These are phyloP conservation scores for Lodderomyces theae DNA, from an alignment of 1,139 yeast genomes.

Conservation along the genomic window DNA sequence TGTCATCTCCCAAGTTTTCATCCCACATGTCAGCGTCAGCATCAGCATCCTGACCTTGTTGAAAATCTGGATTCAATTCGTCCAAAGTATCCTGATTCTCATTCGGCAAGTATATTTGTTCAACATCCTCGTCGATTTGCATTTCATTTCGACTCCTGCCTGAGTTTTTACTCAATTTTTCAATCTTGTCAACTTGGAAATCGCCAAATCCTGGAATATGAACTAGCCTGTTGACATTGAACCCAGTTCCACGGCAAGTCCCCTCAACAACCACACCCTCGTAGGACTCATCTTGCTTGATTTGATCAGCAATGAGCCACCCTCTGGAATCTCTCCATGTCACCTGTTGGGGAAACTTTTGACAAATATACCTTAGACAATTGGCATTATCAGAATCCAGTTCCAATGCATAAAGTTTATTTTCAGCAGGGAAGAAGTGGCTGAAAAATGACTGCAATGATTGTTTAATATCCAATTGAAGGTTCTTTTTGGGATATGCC, in stretches of 20 bases:
- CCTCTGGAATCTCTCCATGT: constrained; percentile 93
- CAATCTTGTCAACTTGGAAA: constrained; percentile 70
- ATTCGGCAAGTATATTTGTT: constrained; percentile 41
- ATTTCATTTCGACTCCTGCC: constrained; percentile 24
- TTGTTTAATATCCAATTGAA: constrained; percentile 73
- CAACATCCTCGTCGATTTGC: constrained; percentile 19
- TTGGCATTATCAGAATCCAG: constrained; percentile 63
- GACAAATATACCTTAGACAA: constrained; percentile 74
- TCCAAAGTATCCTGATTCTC: constrained; percentile 64
- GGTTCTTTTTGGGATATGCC: constrained; percentile 69
- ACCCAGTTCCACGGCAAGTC: constrained; percentile 80
- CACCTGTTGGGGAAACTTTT: constrained; percentile 79
- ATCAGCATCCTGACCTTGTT: constrained; percentile 44
- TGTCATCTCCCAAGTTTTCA: constrained; percentile 26
- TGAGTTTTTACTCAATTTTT: constrained; percentile 31
- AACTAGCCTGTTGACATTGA: constrained; percentile 70
- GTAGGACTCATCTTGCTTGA: constrained; percentile 30
- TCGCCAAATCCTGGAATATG: constrained; percentile 92
- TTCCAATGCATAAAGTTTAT: constrained; percentile 72
- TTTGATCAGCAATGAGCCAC: constrained; percentile 72
- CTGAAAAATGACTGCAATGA: constrained; percentile 79
- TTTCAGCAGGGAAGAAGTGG: constrained; percentile 81
- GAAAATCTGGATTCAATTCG: constrained; percentile 59
- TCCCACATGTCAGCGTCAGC: constrained; percentile 10
- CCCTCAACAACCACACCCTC: constrained; percentile 64